Conservation (phyloP, 768 basidiomycete genomes). For the Mycena sanguinolenta region DNA sequence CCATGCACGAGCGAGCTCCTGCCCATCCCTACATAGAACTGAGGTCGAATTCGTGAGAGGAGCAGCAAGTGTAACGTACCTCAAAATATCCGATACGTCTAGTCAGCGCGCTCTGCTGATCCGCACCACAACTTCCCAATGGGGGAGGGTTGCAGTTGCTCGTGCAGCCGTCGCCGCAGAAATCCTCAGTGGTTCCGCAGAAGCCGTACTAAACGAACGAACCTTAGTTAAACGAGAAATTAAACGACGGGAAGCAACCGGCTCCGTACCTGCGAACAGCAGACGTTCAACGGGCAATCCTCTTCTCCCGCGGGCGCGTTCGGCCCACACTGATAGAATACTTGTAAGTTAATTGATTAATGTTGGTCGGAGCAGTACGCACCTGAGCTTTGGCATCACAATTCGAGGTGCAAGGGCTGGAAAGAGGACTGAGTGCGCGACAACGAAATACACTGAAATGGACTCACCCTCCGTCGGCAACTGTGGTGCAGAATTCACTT, state of each 20-base stretch:
- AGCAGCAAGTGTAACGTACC: not conserved
- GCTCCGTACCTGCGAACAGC: conserved; percentile 19
- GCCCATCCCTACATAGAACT: conserved; percentile 21
- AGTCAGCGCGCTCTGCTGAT: conserved; percentile 38
- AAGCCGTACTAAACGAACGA: conserved; percentile 24
- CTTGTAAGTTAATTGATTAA: not conserved
- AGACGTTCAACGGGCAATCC: conserved; percentile 30
- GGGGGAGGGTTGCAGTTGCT: conserved; percentile 20
- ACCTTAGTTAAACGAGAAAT: not conserved
- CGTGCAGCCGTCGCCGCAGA: conserved; percentile 10
- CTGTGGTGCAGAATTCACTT: conserved; percentile 33
- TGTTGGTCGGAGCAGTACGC: not conserved
- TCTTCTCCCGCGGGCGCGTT: conserved; percentile 20
- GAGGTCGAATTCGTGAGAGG: not conserved
- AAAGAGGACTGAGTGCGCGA: not conserved
- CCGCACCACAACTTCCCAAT: conserved; percentile 29
- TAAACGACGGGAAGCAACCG: not conserved
- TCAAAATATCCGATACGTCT: conserved; percentile 46
- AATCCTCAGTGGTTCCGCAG: conserved; percentile 31
- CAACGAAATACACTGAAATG: not conserved
- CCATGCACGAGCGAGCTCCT: conserved; percentile 27
- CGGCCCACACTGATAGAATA: conserved; percentile 17
- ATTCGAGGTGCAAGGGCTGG: conserved; percentile 30
- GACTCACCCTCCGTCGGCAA: conserved; percentile 16
- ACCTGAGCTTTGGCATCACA: conserved; percentile 32